Conservation (phyloP, 306 rosid genomes). For the Cicer pinnatifidum region DNA sequence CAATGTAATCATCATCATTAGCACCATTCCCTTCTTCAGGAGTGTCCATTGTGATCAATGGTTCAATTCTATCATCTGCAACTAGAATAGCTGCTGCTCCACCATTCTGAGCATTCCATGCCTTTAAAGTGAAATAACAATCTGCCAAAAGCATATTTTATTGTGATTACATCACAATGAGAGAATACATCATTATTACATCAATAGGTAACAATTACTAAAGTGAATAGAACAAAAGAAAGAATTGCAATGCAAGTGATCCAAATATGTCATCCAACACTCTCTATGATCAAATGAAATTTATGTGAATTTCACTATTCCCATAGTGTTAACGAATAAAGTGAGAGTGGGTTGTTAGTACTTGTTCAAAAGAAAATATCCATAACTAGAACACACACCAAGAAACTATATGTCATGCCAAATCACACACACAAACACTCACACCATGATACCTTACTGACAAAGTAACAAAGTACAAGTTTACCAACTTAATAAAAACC, state of each 20-base stretch:
- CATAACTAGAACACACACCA: slow-evolving; percentile 6
- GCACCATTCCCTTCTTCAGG: slow-evolving; percentile 77
- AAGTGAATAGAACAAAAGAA: not conserved
- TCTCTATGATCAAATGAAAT: not conserved
- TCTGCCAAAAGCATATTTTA: slow-evolving; percentile 49
- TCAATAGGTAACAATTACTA: not conserved
- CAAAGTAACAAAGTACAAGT: slow-evolving; percentile 4
- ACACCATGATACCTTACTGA: not conserved
- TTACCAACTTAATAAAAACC: not conserved
- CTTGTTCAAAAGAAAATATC: not conserved
- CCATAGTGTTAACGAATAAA: not conserved
- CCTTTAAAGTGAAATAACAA: slow-evolving; percentile 93
- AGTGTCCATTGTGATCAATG: slow-evolving; percentile 94
- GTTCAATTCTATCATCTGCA: slow-evolving; percentile 77
- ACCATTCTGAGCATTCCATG: slow-evolving; percentile 92
- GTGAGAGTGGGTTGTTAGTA: not conserved
- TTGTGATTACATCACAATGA: not conserved
- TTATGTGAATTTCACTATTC: not conserved
- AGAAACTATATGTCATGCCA: slow-evolving; percentile 13
- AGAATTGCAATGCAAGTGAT: not conserved
- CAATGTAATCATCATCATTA: slow-evolving; percentile 66
- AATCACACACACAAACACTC: not conserved
- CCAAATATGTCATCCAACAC: not conserved
- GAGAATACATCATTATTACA: not conserved
- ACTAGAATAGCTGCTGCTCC: slow-evolving; percentile 98